phyloP scores from a whole-genome alignment of 495 filamentous ascomycete genomes.

The Lophiotrema nucula region DNA sequence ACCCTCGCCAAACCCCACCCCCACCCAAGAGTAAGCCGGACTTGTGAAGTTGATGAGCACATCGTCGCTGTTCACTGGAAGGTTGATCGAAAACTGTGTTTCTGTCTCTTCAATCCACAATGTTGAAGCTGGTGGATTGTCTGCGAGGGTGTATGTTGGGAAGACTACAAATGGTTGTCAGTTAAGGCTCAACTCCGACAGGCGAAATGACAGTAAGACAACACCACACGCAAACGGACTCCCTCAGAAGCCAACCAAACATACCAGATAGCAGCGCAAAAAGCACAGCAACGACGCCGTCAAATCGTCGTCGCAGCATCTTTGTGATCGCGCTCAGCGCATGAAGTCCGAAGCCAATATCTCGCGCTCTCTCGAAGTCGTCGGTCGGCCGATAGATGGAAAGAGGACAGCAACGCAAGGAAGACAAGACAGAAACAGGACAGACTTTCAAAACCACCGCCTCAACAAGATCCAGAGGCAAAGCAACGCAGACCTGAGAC shows the following conservation, averaged over 20 bases:
- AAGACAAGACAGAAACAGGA: background rate
- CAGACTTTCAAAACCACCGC: background rate
- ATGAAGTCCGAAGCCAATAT: background rate
- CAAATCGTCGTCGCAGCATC: background rate
- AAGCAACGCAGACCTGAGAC: no score
- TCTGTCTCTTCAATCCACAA: conserved; percentile 27
- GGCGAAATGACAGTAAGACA: no score
- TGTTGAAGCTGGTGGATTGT: conserved; percentile 23
- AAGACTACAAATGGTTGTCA: conserved; percentile 3
- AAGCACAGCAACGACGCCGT: conserved; percentile 3
- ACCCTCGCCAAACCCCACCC: conserved; percentile 25
- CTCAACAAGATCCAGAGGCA: no score
- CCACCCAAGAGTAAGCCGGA: conserved; percentile 33
- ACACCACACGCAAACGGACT: no score
- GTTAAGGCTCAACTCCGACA: background rate
- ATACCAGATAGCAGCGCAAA: conserved; percentile 6
- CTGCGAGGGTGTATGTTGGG: conserved; percentile 5
- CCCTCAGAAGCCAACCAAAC: no score
- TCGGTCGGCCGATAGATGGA: background rate
- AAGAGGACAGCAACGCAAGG: background rate
- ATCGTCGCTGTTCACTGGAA: conserved; percentile 26
- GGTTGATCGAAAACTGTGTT: conserved; percentile 31
- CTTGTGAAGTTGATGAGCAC: conserved; percentile 29
- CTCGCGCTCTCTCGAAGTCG: no score
- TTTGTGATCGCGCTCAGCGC: background rate